These are phyloP conservation scores for Epipyxis sp. DNA, from an alignment of 108 stramenopile species.

Conservation along the genomic window DNA sequence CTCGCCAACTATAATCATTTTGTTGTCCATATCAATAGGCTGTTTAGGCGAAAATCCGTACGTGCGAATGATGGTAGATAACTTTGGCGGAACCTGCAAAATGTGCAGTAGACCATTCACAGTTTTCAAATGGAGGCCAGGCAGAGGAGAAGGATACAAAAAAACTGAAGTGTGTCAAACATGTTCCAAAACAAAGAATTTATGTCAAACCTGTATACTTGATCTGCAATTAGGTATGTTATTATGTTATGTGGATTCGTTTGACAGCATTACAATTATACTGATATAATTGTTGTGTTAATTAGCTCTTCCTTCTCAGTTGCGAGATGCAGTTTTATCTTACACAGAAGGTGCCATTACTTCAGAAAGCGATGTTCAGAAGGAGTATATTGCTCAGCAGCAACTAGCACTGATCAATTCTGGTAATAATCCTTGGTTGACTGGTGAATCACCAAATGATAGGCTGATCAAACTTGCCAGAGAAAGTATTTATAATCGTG, in stretches of 20 bases:
- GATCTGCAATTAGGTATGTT: constrained; percentile 95
- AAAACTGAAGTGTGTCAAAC: constrained; percentile 76
- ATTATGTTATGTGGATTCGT: constrained; percentile 63
- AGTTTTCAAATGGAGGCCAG: constrained; percentile 96
- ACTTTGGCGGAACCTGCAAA: constrained; percentile 79
- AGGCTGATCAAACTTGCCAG: neutral
- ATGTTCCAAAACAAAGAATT: constrained; percentile 93
- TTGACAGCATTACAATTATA: neutral
- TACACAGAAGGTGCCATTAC: neutral
- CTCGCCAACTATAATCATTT: too few relatives aligned
- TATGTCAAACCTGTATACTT: constrained; percentile 96
- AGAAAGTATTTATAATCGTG: neutral
- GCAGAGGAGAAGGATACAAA: constrained; percentile 85
- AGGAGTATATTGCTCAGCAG: constrained; percentile 3
- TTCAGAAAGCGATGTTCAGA: neutral
- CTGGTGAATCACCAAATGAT: neutral
- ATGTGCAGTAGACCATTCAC: constrained; percentile 91
- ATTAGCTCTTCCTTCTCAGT: neutral
- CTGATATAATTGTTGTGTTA: neutral
- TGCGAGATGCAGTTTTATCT: constrained; percentile 14
- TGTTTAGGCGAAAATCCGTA: constrained; percentile 98
- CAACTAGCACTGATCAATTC: neutral
- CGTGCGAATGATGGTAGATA: constrained; percentile 93
- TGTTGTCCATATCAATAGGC: too few relatives aligned
- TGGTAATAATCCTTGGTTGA: neutral